A percentile compares a stretch with the other conserved stretches of the same genome.
Conservation (phyloP, 2,329 filamentous ascomycete genomes). For the Fusarium piperis region DNA sequence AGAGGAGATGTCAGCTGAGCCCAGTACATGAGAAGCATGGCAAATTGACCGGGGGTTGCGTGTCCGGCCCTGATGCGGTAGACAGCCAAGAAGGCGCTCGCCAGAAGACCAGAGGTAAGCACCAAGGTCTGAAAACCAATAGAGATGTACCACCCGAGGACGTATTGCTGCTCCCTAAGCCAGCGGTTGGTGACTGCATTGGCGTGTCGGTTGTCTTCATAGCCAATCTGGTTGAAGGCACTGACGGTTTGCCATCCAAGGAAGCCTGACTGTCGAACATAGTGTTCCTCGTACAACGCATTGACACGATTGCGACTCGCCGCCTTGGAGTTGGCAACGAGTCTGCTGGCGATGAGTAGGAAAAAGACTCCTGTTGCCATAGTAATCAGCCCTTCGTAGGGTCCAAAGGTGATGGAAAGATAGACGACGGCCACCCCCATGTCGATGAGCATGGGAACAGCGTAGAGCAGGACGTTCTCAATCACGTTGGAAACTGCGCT, state of each 20-base stretch:
- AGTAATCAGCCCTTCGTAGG: conserved; percentile 71
- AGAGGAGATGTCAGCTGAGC: conserved; percentile 75
- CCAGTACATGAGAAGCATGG: conserved; percentile 79
- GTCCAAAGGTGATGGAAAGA: conserved; percentile 66
- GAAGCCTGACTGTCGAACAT: conserved; percentile 64
- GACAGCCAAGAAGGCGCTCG: conserved; percentile 67
- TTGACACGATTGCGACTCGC: conserved; percentile 62
- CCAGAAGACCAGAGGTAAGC: conserved; percentile 75
- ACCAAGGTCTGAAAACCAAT: conserved; percentile 69
- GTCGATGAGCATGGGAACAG: conserved; percentile 69
- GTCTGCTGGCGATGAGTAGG: conserved; percentile 61
- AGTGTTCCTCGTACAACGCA: conserved; percentile 65
- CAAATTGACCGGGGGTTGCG: conserved; percentile 73
- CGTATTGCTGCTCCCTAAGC: conserved; percentile 50
- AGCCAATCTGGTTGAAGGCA: conserved; percentile 67
- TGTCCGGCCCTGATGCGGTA: conserved; percentile 72
- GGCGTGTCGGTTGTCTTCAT: conserved; percentile 65
- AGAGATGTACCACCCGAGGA: conserved; percentile 59
- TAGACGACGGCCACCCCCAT: conserved; percentile 68
- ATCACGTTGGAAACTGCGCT: conserved; percentile 64
- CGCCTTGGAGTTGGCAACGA: conserved; percentile 61
- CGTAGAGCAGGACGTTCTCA: conserved; percentile 66
- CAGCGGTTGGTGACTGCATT: conserved; percentile 57
- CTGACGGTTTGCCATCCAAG: conserved; percentile 69
- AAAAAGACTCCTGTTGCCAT: conserved; percentile 67